Evolutionary conservation across 257 asterid species (phyloP).

Genomic region (Solanum neorickii): DNA sequence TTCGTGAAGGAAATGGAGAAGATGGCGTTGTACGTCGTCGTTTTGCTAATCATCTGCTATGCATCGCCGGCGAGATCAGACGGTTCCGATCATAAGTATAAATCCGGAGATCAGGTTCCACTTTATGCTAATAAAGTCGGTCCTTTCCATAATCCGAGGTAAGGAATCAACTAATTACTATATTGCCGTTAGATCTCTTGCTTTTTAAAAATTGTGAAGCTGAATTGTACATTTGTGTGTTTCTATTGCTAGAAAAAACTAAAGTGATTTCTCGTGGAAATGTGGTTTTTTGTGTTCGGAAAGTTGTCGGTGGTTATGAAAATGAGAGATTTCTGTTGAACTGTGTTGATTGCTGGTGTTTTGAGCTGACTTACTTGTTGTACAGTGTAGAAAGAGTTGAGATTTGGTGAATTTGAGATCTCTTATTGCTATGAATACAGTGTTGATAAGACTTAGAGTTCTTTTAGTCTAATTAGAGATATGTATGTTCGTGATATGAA

Average conservation of each 20-base stretch:
- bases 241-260: not conserved
- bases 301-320: not conserved
- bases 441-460: not conserved
- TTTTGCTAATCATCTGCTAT: conserved; percentile 9
- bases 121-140: conserved; percentile 87
- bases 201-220: not conserved
- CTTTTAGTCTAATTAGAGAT: not conserved
- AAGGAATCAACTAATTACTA: not conserved
- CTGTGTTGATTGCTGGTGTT: not conserved
- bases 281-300: not conserved
- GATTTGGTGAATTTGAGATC: not conserved
- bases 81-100: conserved; percentile 74
- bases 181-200: not conserved
- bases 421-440: not conserved
- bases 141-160: conserved; percentile 91
- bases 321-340: not conserved
- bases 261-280: not conserved
- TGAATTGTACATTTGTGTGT: not conserved
- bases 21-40: conserved; percentile 14
- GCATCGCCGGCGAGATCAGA: conserved; percentile 43
- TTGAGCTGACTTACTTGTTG: not conserved
- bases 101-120: conserved; percentile 64
- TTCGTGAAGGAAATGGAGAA: conserved; percentile 14
- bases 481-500: not conserved
- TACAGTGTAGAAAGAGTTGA: not conserved